Evolutionary conservation across 805 yeast genomes (phyloP).

Genomic region (Saturnispora serradocipensis): DNA sequence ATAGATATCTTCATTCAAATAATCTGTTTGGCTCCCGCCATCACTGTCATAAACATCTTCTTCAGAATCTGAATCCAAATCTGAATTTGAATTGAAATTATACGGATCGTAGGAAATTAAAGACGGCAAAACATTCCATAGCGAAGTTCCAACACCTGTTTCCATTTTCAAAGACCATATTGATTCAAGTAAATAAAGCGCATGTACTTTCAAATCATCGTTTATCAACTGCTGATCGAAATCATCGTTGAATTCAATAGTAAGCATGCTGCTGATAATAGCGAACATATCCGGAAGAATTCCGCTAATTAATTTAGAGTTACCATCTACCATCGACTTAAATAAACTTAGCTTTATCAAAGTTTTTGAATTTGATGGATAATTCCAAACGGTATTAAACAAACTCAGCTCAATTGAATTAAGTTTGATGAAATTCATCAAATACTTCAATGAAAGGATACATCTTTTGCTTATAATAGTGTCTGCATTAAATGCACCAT

Average conservation of each 20-base stretch:
- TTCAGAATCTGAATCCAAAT: constrained; percentile 14
- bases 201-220: constrained; percentile 39
- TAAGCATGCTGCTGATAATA: constrained; percentile 11
- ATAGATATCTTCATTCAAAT: constrained; percentile 36
- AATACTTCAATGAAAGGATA: constrained; percentile 30
- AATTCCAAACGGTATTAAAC: not conserved
- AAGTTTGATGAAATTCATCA: constrained; percentile 22
- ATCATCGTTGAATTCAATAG: constrained; percentile 25
- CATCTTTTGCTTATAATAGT: constrained; percentile 39
- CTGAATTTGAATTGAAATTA: constrained; percentile 25
- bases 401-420: not conserved
- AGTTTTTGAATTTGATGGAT: not conserved
- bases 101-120: constrained; percentile 42
- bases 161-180: not conserved
- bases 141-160: not conserved
- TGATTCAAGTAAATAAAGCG: constrained; percentile 30
- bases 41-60: constrained; percentile 26
- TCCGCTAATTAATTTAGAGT: constrained; percentile 18
- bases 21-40: constrained; percentile 34
- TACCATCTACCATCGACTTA: constrained; percentile 10
- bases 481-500: constrained; percentile 31
- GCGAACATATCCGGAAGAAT: constrained; percentile 10
- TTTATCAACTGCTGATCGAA: constrained; percentile 25
- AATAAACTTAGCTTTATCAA: not conserved
- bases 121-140: constrained; percentile 10